Evolutionary conservation across 2,329 filamentous ascomycete genomes (phyloP), one percentile per base, ranked within the genome.

Genomic region (Botrytis elliptica): DNA sequence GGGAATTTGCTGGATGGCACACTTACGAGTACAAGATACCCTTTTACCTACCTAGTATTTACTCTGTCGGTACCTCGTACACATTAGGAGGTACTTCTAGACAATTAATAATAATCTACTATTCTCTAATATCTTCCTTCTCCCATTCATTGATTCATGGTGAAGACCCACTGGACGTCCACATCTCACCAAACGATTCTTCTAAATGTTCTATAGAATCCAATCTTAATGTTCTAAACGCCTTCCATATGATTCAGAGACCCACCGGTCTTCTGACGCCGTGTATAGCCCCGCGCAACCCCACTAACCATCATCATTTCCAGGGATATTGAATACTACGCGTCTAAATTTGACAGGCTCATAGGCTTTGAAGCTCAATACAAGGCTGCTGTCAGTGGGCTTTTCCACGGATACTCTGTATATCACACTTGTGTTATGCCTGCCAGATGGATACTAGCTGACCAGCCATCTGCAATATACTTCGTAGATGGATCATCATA

Each of bases 281-380:
- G 22, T 59, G 68, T 62, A 70, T 49, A 71, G 60, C 44, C 70
- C 70, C 70, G 70, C 62, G 70, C 38, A 65, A 66, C 70, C 46
- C 70, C 70, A 71, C 57, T 63, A 65, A 44, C 59, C 2, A 42
- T 29, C 29, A 55, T 67, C 64, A 71, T 55, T 52, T 65, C 40
- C 59, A 63, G 46, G 69, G 59, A 71, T 71, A 22, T 71, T 18
- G 12, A 33, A 55, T 7, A 63, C 44, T 65, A 62, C 69, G 69
- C 69, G 69, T 71, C 46, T 71, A 71, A 55, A 71, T 55, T 40
- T 71, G 59, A 64, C 40, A 49, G 69, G 59, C 57, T 64, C 44
- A 63, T 25, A 71, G 69, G 59, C 59, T 46, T 44, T 22, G 4
- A 52, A 22, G 42, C 18, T 42, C n/a, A 44, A 29, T 29, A 64